Conservation (phyloP, 176 grass and related monocot species). For the Lolium rigidum region DNA sequence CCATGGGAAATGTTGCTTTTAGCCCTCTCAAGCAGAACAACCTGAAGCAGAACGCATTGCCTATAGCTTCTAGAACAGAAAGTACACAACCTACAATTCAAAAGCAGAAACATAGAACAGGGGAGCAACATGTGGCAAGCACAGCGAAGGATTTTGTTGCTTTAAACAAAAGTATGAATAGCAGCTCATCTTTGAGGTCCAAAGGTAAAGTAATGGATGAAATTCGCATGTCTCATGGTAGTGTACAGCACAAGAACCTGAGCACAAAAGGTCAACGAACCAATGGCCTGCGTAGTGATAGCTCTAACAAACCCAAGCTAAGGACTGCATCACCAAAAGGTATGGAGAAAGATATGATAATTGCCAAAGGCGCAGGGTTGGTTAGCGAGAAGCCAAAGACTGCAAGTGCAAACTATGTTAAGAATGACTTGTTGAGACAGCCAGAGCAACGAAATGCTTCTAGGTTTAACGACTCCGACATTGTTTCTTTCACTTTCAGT, state of each 20-base stretch:
- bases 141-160: slow-evolving; percentile 44
- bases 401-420: slow-evolving; percentile 20
- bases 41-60: slow-evolving; percentile 67
- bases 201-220: slow-evolving; percentile 53
- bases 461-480: slow-evolving; percentile 41
- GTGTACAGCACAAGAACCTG: slow-evolving; percentile 36
- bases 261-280: slow-evolving; percentile 34
- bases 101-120: slow-evolving; percentile 38
- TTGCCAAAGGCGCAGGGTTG: slow-evolving; percentile 51
- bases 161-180: slow-evolving; percentile 53
- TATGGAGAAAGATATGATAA: slow-evolving; percentile 55
- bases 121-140: slow-evolving; percentile 34
- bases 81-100: slow-evolving; percentile 25
- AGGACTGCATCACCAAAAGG: slow-evolving; percentile 31
- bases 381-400: slow-evolving; percentile 52
- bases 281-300: slow-evolving; percentile 3
- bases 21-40: slow-evolving; percentile 63
- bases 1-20: slow-evolving; percentile 32
- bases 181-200: slow-evolving; percentile 42
- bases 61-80: slow-evolving; percentile 22
- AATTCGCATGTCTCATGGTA: slow-evolving; percentile 24
- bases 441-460: slow-evolving; percentile 14
- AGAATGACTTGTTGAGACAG: slow-evolving; percentile 34
- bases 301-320: slow-evolving; percentile 35
- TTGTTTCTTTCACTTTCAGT: slow-evolving; percentile 57